Evolutionary conservation across 768 basidiomycete species (phyloP), one percentile per base, ranked within the genome.

Genomic region (Mycena albidolilacea): DNA sequence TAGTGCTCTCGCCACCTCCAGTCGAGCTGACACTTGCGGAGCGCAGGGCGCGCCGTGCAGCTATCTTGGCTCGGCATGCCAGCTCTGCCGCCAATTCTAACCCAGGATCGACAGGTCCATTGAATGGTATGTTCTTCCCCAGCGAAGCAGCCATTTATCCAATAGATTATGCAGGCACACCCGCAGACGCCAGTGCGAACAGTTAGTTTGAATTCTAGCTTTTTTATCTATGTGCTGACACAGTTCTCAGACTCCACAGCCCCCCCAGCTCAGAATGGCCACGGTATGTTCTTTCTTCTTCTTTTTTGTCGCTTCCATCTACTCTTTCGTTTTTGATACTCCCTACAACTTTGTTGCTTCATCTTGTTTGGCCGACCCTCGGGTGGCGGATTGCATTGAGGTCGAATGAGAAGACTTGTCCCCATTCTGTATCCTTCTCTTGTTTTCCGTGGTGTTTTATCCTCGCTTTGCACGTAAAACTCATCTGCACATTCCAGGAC

Each of bases 101-200:
- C 78, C 89, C 90, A 9, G 88, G 88, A 80, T 87, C 90, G 91
- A 90, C 82, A 92, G 91, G 91, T 91, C 91, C 90, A 89, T 90
- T 79, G 89, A 90, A 78, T 81, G 79, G 71, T 71, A 19, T 46
- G 38, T 30, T 2, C 23, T 46, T 41, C n/a, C 5, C 41, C 23
- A 3, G 52, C 19, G 19, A 17, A 23, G 8, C 35, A 15, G 15
- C 8, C 7, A 15, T 38, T 35, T 63, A 1, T 37, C 38, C 48
- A 35, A 44, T 7, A 3, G 23, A n/a, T 54, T 19, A 58, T 35
- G 5, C 64, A 71, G 64, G 64, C 19, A 72, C 67, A 5, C 61
- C 61, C 11, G 35, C 15, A 4, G 66, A 67, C 8, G 41, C 39
- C 54, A 44, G 19, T 44, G 38, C 9, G 17, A 64, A 68, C 19